Base-by-base conservation (phyloP, 1,139 yeast genomes). In the Nakaseomyces glabratus region DNA sequence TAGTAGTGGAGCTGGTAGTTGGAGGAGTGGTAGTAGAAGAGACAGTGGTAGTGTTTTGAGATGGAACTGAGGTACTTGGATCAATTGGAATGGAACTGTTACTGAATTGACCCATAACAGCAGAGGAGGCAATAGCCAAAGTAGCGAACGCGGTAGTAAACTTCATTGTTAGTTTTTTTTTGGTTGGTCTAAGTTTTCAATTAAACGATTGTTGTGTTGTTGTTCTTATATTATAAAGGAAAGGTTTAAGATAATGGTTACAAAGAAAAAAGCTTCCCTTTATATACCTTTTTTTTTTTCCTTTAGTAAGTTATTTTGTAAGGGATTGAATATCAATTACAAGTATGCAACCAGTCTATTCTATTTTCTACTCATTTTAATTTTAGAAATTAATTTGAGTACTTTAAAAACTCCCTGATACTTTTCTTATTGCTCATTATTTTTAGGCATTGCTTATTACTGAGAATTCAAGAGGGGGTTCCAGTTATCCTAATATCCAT, bases 61-160 rank as follows among this genome's bases (percentile, higher is more conserved):
- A 19, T 7, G 21, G 21, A 19, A 19, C 21, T 19, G 21, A 10
- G 21, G 21, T n/a, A 24, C 8, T 9, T 19, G 20, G 20, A 9
- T 9, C 9, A 19, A 9, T 9, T 19, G 20, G 20, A 19, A 19
- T 19, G 20, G 28, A 24, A 10, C 28, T 24, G 28, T 24, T 24
- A 14, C 4, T 15, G 7, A 8, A 18, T 24, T 24, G 28, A 15
- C 19, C 30, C 6, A 11, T 15, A 18, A 15, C 30, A 15, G 5
- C 17, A 26, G 30, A 20, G 6, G 30, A n/a, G n/a, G 18, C 21
- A 11, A 26, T 10, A 11, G 30, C n/a, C 11, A 26, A 15, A 12
- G 30, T n/a, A 26, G 21, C 30, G 30, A 26, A 26, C 18, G 30
- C 18, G 9, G 30, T 17, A 17, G 30, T 26, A n/a, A 26, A 26